Base-by-base conservation (phyloP, 176 grass and related monocot species). In the Lolium perenne region DNA sequence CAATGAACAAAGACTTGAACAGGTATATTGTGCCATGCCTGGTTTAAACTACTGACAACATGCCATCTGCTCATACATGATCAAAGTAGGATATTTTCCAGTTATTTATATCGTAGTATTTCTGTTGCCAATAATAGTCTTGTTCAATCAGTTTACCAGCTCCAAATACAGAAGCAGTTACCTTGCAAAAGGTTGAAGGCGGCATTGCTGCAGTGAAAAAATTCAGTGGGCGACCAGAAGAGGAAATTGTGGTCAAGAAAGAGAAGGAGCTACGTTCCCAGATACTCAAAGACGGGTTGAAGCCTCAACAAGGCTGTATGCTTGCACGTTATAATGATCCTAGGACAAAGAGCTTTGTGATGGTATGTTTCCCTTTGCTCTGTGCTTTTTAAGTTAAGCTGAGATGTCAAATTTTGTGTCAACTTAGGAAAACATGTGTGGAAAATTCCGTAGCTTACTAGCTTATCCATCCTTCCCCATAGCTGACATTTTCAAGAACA, bases 241-340 rank as follows among this genome's bases (percentile, higher is more conserved):
- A 98, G 54, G 93, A 94, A 45, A 71, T 91, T 85, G 93, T 95
- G 38, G 38, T 66, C 74, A 62, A 77, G 74, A 90, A 92, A 86
- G 88, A 92, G 77, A 86, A 86, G 89, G 88, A 88, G 57, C 68
- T 98, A 15, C 83, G 86, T 20, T 87, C 55, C 10, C 78, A 72
- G 49, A 59, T 98, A 48, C 93, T 94, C 43, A 91, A 89, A 77
- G 92, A 98, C 76, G 93, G 84, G 40, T 74, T 98, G 53, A 92
- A 86, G 23, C 71, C 91, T 91, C 89, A 90, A 38, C 72, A 92
- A 82, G 93, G 96, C 21, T 98, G 88, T 89, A 77, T 95, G 84
- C 96, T 92, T 77, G 96, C 93, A 35, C 88, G 96, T 25, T 98
- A 94, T 78, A 98, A 98, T 91, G 96, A 98, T 89, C 93, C 93